phyloP scores from a whole-genome alignment of 106 monocot genomes.

The Platanthera guangdongensis region DNA sequence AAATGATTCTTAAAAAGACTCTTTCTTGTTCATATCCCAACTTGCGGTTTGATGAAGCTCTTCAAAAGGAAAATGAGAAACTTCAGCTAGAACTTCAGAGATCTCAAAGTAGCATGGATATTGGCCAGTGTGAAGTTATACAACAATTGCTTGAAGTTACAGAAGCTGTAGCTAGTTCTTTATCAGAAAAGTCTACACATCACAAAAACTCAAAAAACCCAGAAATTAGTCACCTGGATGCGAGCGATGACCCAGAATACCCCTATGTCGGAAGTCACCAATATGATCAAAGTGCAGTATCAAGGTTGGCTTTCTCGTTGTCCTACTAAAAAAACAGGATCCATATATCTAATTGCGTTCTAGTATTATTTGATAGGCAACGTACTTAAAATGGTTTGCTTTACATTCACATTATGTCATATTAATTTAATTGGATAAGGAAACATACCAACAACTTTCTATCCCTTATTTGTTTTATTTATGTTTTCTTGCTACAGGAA shows the following conservation, averaged over 20 bases:
- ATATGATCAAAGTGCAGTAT: slow-evolving; percentile 17
- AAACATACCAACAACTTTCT: not conserved
- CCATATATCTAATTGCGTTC: slow-evolving; percentile 3
- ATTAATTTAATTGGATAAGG: not conserved
- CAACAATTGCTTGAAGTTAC: slow-evolving; percentile 79
- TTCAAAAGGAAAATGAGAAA: slow-evolving; percentile 66
- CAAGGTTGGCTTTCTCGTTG: slow-evolving; percentile 39
- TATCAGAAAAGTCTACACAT: slow-evolving; percentile 33
- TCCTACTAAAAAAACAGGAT: not conserved
- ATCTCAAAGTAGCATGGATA: slow-evolving; percentile 61
- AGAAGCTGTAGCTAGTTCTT: slow-evolving; percentile 42
- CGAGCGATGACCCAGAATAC: slow-evolving; percentile 23
- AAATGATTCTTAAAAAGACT: slow-evolving; percentile 45
- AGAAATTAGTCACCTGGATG: slow-evolving; percentile 24
- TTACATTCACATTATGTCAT: not conserved
- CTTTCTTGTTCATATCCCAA: slow-evolving; percentile 69
- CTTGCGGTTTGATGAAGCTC: slow-evolving; percentile 52
- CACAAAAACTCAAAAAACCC: slow-evolving; percentile 26
- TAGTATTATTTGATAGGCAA: not conserved
- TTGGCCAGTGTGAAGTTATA: slow-evolving; percentile 77
- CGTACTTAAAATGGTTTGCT: not conserved
- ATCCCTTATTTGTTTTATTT: not conserved
- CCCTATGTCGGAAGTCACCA: slow-evolving; percentile 28
- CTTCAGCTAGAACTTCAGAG: slow-evolving; percentile 59
- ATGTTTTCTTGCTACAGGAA: not conserved